Evolutionary conservation across 495 filamentous ascomycete species (phyloP).

Genomic region (Podospora appendiculata): DNA sequence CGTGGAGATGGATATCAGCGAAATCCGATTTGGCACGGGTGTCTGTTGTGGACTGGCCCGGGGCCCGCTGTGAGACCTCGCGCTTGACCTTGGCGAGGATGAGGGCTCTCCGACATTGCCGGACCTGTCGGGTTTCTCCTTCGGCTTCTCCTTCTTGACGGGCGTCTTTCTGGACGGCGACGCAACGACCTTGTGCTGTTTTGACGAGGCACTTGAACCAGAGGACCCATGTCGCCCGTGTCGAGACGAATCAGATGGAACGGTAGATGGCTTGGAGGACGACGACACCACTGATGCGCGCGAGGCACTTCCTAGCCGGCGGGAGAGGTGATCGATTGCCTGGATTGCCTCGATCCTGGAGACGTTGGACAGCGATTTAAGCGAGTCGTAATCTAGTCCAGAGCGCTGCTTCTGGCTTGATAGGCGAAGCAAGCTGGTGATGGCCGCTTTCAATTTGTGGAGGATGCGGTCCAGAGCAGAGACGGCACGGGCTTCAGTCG

Average conservation of each 20-base stretch:
- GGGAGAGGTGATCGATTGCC: constrained; percentile 26
- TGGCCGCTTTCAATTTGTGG: constrained; percentile 17
- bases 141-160: not conserved
- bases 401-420: constrained; percentile 14
- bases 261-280: not conserved
- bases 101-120: not conserved
- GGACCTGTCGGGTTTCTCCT: not conserved
- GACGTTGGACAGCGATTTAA: constrained; percentile 26
- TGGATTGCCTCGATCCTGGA: constrained; percentile 25
- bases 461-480: constrained; percentile 22
- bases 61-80: not conserved
- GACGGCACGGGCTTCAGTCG: constrained; percentile 15
- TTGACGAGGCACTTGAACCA: not conserved
- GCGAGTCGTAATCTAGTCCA: constrained; percentile 26
- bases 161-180: not conserved
- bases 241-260: not conserved
- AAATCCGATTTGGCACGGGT: constrained; percentile 13
- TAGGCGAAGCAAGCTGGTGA: constrained; percentile 16
- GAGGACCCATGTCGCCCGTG: not conserved
- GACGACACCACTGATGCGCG: not conserved
- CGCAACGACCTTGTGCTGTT: not conserved
- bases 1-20: constrained; percentile 21
- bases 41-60: not conserved
- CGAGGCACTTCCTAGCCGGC: constrained; percentile 10
- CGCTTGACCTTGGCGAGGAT: not conserved